These are phyloP conservation scores for Candida saitoana DNA, from an alignment of 805 yeast genomes.

Conservation along the genomic window DNA sequence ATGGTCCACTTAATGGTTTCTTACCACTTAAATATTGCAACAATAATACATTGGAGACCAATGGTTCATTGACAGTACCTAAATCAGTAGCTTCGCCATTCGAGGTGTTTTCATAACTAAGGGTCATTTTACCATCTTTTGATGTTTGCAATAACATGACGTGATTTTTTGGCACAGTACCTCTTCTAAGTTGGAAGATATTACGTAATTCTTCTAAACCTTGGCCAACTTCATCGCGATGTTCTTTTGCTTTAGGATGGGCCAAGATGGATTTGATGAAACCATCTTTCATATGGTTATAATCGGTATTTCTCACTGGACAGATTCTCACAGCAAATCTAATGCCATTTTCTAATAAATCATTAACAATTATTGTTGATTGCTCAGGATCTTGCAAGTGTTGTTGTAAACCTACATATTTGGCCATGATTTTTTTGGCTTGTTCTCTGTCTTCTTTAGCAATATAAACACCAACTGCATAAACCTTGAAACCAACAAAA, in stretches of 20 bases:
- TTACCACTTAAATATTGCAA: constrained; percentile 71
- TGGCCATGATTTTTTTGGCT: constrained; percentile 33
- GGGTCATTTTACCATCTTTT: constrained; percentile 23
- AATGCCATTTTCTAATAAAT: constrained; percentile 55
- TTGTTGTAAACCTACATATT: constrained; percentile 12
- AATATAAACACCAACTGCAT: constrained; percentile 80
- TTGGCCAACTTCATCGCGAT: constrained; percentile 35
- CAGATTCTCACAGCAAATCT: constrained; percentile 70
- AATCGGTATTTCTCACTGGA: constrained; percentile 89
- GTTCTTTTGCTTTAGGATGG: constrained; percentile 52
- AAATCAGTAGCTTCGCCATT: constrained; percentile 26
- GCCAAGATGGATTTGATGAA: constrained; percentile 75
- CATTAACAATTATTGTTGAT: constrained; percentile 51
- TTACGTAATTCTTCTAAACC: constrained; percentile 68
- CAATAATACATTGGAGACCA: constrained; percentile 63
- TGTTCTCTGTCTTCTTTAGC: constrained; percentile 52
- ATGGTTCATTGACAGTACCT: constrained; percentile 61
- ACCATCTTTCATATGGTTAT: constrained; percentile 85
- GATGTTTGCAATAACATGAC: constrained; percentile 56
- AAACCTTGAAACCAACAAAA: constrained; percentile 75
- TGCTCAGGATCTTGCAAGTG: constrained; percentile 50
- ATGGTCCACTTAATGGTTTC: constrained; percentile 58
- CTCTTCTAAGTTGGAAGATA: constrained; percentile 55
- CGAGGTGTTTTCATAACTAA: constrained; percentile 26
- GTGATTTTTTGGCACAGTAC: constrained; percentile 74